Evolutionary conservation across 306 rosid genomes (phyloP), one percentile per base, ranked within the genome.

Genomic region (Prosopis cineraria): DNA sequence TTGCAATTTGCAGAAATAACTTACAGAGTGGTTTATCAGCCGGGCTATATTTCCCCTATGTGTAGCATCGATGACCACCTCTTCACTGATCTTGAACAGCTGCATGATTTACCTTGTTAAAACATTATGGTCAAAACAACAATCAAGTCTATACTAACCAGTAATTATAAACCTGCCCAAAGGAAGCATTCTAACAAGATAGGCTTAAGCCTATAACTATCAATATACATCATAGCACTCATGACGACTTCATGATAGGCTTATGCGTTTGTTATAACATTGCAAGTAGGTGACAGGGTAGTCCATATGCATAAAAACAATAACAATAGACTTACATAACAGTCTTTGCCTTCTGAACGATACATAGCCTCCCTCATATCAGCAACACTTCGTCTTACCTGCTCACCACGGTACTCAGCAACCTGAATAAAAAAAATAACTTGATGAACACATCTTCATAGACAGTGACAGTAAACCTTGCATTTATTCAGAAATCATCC

Each of bases 81-180:
- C 99, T 71, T 95, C 99, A 2, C 98, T 95, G 87, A 95, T 87
- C 91, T 95, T 95, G 96, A 95, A 95, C 47, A 95, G 95, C 99
- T 95, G 97, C 96, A 85, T 40, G 47, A 71, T 68, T 68, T 77
- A 79, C 71, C 43, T 74, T 40, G 41, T 68, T 69, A 22, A 40
- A 12, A 79, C 43, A 66, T 83, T 40, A 74, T 33, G 72, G 76
- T 77, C 77, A 53, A 70, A 60, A 70, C 77, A 76, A 72, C 34
- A 71, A 66, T 55, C 50, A 59, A 70, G 29, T 63, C 41, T 56
- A 69, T 58, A 40, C 33, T 60, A 24, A 78, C 62, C 68, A 69
- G 25, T 25, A 64, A 70, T 60, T 69, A 72, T 20, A 30, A 62
- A 81, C 60, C 75, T 53, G 70, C 20, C 83, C 70, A 39, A 52